These are phyloP conservation scores for Multifurca ochricompacta DNA, from an alignment of 768 basidiomycete genomes.

Conservation along the genomic window DNA sequence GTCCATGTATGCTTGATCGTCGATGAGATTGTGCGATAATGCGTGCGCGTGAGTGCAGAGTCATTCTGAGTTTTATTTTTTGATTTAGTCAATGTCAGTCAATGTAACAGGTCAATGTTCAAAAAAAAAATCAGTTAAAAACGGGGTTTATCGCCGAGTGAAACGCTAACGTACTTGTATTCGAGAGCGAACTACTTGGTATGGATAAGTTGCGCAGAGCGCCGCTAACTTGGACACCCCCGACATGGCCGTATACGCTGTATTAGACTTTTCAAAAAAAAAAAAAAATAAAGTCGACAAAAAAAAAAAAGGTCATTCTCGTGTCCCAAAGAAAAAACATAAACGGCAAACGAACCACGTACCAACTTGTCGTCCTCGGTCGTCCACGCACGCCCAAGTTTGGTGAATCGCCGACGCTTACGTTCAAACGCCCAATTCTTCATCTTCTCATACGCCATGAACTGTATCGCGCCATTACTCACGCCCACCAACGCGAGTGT, in stretches of 20 bases:
- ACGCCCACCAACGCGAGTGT: slow-evolving; percentile 85
- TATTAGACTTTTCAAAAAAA: slow-evolving; percentile 61
- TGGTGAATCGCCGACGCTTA: slow-evolving; percentile 56
- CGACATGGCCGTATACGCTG: slow-evolving; percentile 86
- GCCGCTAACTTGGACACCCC: slow-evolving; percentile 85
- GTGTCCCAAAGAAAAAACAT: neutral
- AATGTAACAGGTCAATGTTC: too few species aligned
- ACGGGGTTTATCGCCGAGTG: too few species aligned
- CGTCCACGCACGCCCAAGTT: slow-evolving; percentile 56
- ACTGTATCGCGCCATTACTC: slow-evolving; percentile 90
- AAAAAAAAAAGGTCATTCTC: neutral
- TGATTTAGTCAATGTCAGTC: too few species aligned
- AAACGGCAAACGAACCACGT: slow-evolving; percentile 28
- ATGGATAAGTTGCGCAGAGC: slow-evolving; percentile 84
- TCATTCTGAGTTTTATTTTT: too few species aligned
- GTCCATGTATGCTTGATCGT: slow-evolving; percentile 76
- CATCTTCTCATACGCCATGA: slow-evolving; percentile 95
- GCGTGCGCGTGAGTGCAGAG: slow-evolving; percentile 35
- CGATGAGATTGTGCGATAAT: slow-evolving; percentile 72
- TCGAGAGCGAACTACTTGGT: slow-evolving; percentile 92
- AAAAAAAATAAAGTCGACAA: neutral
- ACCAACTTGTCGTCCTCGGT: slow-evolving; percentile 82
- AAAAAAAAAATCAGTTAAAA: too few species aligned
- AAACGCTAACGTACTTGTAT: slow-evolving; percentile 57
- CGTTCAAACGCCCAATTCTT: slow-evolving; percentile 82